Base-by-base conservation (phyloP, 495 filamentous ascomycete genomes). In the Penicillium malachiteum region DNA sequence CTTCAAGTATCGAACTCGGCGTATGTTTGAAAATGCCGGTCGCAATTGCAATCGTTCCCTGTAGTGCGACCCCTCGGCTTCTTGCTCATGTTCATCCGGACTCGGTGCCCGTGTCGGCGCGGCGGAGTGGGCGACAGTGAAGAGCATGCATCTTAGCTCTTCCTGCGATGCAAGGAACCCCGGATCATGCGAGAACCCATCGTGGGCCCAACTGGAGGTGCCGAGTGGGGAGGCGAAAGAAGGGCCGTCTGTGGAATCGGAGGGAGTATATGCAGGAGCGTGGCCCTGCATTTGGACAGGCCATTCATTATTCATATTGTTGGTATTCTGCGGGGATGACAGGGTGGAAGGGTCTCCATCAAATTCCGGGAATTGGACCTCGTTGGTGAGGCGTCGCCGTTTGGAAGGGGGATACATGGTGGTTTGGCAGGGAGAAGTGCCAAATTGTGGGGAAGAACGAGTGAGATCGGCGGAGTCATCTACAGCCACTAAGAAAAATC, bases 1-100 rank as follows among this genome's bases (percentile, higher is more conserved):
- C 51, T 74, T 75, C 58, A 77, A 56, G 45, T 75, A 76, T 34
- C 70, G 57, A 4, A 77, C 63, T n/a, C 62, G 54, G n/a, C 58
- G 58, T 7, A 32, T 16, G 54, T 53, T 66, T 7, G 68, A 70
- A 9, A 71, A 39, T 0, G 59, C 60, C 48, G 70, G 62, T 33
- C 56, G 60, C 17, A 55, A 51, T 13, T 44, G 52, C 17, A 50
- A 48, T n/a, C 48, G 50, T 26, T 55, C 50, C 49, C 44, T 39
- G 3, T 38, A 39, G 14, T 5, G 35, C 13, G 10, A 35, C 30
- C 14, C 42, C 34, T 57, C 37, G 13, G 50, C 45, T n/a, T 40
- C 47, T 17, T 34, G 51, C 17, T 39, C 48, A 16, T 50, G 46
- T 7, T 32, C 41, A 41, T 54, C 54, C 0, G 66, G 70, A 39